phyloP scores from a whole-genome alignment of 2,329 filamentous ascomycete species.

The Monosporascus sp. region DNA sequence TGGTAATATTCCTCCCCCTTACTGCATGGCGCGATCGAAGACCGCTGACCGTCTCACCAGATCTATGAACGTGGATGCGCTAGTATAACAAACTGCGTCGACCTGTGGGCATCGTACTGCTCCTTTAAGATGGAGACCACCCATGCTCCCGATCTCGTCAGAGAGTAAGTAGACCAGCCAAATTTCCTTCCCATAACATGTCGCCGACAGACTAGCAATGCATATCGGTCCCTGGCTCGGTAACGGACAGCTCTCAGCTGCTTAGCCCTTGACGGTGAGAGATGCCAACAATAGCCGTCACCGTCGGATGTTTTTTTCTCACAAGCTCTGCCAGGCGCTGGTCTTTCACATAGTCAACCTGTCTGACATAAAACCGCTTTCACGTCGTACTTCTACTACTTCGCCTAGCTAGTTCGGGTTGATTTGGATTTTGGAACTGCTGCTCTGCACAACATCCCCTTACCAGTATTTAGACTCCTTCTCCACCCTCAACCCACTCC shows the following conservation, averaged over 20 bases:
- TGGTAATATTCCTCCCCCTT: slow-evolving; percentile 48
- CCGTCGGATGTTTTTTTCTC: slow-evolving; percentile 54
- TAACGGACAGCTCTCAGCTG: slow-evolving; percentile 31
- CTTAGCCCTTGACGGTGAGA: slow-evolving; percentile 59
- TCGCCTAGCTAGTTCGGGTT: slow-evolving; percentile 25
- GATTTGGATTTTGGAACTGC: slow-evolving; percentile 43
- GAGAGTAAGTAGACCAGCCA: slow-evolving; percentile 91
- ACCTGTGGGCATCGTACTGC: slow-evolving; percentile 97
- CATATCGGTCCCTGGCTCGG: slow-evolving; percentile 21
- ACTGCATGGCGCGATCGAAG: not conserved
- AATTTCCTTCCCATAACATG: slow-evolving; percentile 62
- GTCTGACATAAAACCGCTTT: slow-evolving; percentile 30
- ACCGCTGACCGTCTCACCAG: slow-evolving; percentile 40
- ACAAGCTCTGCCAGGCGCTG: slow-evolving; percentile 60
- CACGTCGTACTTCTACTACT: slow-evolving; percentile 35
- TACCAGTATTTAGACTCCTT: slow-evolving; percentile 58
- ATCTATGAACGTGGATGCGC: slow-evolving; percentile 94
- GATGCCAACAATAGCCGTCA: slow-evolving; percentile 56
- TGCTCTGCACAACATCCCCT: slow-evolving; percentile 47
- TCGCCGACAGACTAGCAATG: slow-evolving; percentile 32
- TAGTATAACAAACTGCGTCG: slow-evolving; percentile 87
- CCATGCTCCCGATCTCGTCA: slow-evolving; percentile 87
- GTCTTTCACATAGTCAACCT: slow-evolving; percentile 33
- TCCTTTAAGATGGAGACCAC: slow-evolving; percentile 96
- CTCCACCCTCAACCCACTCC: slow-evolving; percentile 27